These are phyloP conservation scores for Rhizopus sp. DNA, from an alignment of 371 early-diverging fungal species.

Conservation along the genomic window DNA sequence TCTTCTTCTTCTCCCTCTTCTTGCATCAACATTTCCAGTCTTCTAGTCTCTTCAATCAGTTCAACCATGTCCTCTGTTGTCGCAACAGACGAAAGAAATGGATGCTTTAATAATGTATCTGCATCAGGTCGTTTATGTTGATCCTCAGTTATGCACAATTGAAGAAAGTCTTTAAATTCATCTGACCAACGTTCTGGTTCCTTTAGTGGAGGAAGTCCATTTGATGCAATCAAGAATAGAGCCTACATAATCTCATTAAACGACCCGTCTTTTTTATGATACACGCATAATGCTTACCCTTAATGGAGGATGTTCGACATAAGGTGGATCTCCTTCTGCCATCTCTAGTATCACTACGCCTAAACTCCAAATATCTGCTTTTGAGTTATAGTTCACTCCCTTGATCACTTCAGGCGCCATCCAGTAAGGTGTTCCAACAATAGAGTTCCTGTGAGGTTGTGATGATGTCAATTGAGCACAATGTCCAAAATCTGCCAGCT, in stretches of 20 bases:
- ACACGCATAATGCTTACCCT: constrained; percentile 39
- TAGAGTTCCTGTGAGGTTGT: constrained; percentile 67
- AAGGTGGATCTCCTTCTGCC: constrained; percentile 80
- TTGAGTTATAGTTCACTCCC: constrained; percentile 74
- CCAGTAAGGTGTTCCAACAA: constrained; percentile 90
- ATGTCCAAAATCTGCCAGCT: constrained; percentile 78
- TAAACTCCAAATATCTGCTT: constrained; percentile 88
- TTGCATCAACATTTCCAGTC: constrained; percentile 32
- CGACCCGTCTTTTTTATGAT: not conserved
- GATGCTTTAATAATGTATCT: constrained; percentile 45
- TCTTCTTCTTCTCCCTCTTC: constrained; percentile 21
- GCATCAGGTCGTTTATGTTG: constrained; percentile 48
- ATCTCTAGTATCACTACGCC: constrained; percentile 85
- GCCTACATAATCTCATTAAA: constrained; percentile 41
- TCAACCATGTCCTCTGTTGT: constrained; percentile 33
- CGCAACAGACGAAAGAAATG: constrained; percentile 35
- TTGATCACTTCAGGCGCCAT: constrained; percentile 96
- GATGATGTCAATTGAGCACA: constrained; percentile 65
- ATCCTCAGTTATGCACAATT: constrained; percentile 50
- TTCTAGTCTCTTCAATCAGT: constrained; percentile 34
- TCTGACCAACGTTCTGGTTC: constrained; percentile 56
- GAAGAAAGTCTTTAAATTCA: constrained; percentile 55
- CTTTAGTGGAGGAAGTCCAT: constrained; percentile 58
- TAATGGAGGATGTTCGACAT: constrained; percentile 66
- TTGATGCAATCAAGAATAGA: constrained; percentile 65